Percentiles rank a stretch among this genome's conserved stretches.
Conservation (phyloP, 2,329 filamentous ascomycete species). For the Elsinoe batatas region DNA sequence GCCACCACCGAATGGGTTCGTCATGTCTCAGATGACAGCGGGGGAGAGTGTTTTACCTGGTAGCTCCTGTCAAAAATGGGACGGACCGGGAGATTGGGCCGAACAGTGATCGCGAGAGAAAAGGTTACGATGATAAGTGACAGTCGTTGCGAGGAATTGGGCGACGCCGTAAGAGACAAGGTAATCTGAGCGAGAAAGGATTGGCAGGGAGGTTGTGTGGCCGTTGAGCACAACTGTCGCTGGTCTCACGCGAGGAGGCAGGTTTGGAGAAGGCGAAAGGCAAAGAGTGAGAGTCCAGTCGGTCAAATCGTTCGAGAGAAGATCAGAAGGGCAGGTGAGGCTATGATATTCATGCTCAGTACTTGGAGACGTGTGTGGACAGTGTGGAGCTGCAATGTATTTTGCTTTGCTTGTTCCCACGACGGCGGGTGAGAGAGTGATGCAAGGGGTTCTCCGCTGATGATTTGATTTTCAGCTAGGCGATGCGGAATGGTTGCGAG, state of each 20-base stretch:
- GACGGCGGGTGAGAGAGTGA: background rate
- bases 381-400: background rate
- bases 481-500: background rate
- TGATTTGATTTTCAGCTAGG: background rate
- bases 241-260: constrained; percentile 7
- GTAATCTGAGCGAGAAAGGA: constrained; percentile 5
- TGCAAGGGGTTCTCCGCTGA: background rate
- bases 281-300: background rate
- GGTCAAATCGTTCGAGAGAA: background rate
- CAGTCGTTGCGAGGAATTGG: background rate
- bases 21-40: constrained; percentile 13
- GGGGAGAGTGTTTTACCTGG: constrained; percentile 9
- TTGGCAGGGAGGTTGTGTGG: background rate
- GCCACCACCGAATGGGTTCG: constrained; percentile 5
- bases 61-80: constrained; percentile 8
- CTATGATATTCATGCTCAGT: background rate
- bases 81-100: constrained; percentile 2
- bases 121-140: constrained; percentile 4
- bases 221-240: constrained; percentile 5
- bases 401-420: constrained; percentile 9
- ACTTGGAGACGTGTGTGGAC: background rate
- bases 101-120: constrained; percentile 9
- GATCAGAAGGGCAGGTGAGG: constrained; percentile 2
- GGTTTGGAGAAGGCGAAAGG: background rate
- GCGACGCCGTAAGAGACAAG: constrained; percentile 7